Evolutionary conservation across 83 land plant species (phyloP).

Genomic region (Picea abies): DNA sequence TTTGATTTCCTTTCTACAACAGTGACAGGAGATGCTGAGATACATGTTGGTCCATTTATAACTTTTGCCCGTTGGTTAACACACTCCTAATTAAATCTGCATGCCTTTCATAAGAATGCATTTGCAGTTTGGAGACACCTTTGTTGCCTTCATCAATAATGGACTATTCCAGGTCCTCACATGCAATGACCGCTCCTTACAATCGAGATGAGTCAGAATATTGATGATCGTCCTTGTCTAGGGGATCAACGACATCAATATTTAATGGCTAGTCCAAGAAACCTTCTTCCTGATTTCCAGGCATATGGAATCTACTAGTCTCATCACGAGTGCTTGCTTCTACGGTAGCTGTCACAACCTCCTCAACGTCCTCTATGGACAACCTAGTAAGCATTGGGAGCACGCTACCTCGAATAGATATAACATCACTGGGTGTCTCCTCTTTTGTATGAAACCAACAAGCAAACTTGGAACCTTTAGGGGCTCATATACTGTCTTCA

Average conservation of each 20-base stretch:
- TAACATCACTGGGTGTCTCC: constrained; percentile 9
- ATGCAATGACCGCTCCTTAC: constrained; percentile 41
- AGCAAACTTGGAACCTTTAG: constrained; percentile 72
- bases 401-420: not conserved
- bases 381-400: not conserved
- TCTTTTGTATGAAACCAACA: constrained; percentile 55
- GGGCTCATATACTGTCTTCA: not conserved
- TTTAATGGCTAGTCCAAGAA: not conserved
- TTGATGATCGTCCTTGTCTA: constrained; percentile 18
- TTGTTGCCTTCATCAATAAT: constrained; percentile 49
- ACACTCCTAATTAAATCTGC: constrained; percentile 4
- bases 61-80: constrained; percentile 11
- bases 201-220: constrained; percentile 9
- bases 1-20: constrained; percentile 44
- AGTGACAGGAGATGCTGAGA: constrained; percentile 79
- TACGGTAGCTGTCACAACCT: constrained; percentile 9
- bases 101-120: constrained; percentile 11
- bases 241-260: constrained; percentile 19
- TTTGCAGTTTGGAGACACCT: constrained; percentile 10
- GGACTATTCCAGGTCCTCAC: constrained; percentile 81
- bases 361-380: constrained; percentile 25
- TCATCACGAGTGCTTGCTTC: not conserved
- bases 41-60: constrained; percentile 48
- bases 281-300: not conserved
- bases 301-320: not conserved